Percentiles rank a stretch among this genome's conserved stretches.
phyloP scores from a whole-genome alignment of 345 rosid genomes.

The Eucalyptus erythrocorys region DNA sequence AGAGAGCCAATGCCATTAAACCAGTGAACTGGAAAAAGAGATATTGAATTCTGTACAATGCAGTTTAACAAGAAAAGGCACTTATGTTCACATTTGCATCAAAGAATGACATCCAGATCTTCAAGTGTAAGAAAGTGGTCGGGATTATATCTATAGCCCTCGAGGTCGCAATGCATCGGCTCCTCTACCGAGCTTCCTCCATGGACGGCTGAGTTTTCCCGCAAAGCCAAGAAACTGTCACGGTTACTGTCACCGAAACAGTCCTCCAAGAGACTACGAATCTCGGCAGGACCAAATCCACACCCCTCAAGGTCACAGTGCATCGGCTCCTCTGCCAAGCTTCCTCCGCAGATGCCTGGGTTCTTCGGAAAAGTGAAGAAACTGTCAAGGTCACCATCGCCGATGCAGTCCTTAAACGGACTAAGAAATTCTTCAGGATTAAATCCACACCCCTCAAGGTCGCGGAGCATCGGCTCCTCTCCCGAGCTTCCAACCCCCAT shows the following conservation, averaged over 20 bases:
- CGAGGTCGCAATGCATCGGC: fast-evolving
- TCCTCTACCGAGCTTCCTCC: neutral
- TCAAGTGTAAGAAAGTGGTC: neutral
- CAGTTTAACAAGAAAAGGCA: neutral
- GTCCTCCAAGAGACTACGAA: neutral
- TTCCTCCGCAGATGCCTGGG: neutral
- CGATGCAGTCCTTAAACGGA: neutral
- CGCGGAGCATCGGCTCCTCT: neutral
- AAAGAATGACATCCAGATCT: neutral
- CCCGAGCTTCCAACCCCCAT: neutral
- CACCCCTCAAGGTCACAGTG: neutral
- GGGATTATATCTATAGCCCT: neutral
- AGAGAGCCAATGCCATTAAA: neutral
- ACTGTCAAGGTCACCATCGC: neutral
- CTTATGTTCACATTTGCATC: neutral
- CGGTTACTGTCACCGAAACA: neutral
- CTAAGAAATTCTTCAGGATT: neutral
- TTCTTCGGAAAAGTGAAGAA: neutral
- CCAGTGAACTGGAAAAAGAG: neutral
- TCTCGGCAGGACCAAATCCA: neutral
- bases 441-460: neutral
- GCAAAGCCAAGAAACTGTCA: neutral
- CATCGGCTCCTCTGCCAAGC: neutral
- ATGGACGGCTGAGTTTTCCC: neutral
- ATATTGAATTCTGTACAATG: neutral